Base-by-base conservation (phyloP, 164 flowering plant species). In the Macadamia integrifolia region DNA sequence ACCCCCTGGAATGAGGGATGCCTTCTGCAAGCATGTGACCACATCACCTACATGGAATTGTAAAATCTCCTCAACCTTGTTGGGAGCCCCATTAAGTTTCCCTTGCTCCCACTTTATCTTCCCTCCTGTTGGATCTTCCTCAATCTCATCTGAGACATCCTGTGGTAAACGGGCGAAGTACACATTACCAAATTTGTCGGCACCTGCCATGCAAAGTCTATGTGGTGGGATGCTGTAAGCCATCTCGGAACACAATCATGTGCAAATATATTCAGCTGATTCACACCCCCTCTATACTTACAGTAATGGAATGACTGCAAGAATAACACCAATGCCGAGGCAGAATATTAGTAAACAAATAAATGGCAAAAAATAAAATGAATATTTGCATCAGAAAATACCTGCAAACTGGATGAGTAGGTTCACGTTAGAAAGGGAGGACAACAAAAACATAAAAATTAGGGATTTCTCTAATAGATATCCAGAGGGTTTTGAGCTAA, bases 41-140 rank as follows among this genome's bases (percentile, higher is more conserved):
- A 87, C 91, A 78, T 95, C 99, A 48, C 99, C 99, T 44, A 92
- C 82, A 76, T 95, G 99, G 73, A 91, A 95, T 72, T 95, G 99
- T 1, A 95, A 93, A 43, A 95, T 95, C 78, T 95, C 99, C 76
- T 95, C 99, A 1, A 95, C 78, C 82, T 95, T 95, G 80, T 95
- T 92, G 18, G 99, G 97, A 31, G 99, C 99, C 13, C 99, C 99
- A 80, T 95, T 92, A 49, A 95, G 84, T 81, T 83, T 95, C 61
- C 99, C 98, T 76, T 95, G 99, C 75, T 95, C 99, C 99, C 99
- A 92, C 71, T 95, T 95, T 66, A 95, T 95, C 82, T 87, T 95
- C 50, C 99, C 99, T 74, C 99, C 99, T 52, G 99, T 95, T 65
- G 99, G 99, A 76, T 95, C 98, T 78, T 95, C 99, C 75, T 95